These are phyloP conservation scores for Eucalyptus polyanthemos DNA, from an alignment of 345 rosid genomes.

Conservation along the genomic window DNA sequence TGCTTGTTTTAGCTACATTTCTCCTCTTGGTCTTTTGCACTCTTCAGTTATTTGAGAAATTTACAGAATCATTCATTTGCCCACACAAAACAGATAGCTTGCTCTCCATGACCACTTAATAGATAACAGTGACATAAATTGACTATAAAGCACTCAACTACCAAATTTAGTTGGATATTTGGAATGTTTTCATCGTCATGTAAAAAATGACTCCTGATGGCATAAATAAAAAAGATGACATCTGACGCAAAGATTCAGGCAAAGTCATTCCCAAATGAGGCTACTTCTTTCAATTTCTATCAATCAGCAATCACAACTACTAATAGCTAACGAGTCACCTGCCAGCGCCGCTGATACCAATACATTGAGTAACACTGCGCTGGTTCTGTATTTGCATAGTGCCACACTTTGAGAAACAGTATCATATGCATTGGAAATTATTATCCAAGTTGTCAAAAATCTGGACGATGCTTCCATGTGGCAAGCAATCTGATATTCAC, in stretches of 20 bases:
- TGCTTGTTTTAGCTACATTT: no score
- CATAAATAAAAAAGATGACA: background rate
- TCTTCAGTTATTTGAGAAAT: no score
- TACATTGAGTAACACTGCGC: accelerated
- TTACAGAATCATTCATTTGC: no score
- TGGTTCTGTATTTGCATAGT: background rate
- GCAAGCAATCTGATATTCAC: background rate
- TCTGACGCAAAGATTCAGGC: background rate
- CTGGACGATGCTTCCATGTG: background rate
- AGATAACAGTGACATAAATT: background rate
- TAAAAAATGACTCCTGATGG: background rate
- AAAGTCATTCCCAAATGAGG: background rate
- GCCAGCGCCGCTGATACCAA: background rate
- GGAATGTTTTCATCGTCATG: background rate
- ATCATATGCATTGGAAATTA: no score
- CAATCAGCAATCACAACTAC: background rate
- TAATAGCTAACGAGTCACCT: background rate
- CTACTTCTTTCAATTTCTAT: background rate
- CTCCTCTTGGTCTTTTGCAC: no score
- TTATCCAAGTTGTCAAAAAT: background rate
- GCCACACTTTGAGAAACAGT: background rate
- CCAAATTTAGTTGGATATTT: background rate
- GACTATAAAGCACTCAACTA: background rate
- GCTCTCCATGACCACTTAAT: background rate
- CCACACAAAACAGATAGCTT: background rate